phyloP scores from a whole-genome alignment of 768 basidiomycete genomes.

The Lactarius hengduanensis region DNA sequence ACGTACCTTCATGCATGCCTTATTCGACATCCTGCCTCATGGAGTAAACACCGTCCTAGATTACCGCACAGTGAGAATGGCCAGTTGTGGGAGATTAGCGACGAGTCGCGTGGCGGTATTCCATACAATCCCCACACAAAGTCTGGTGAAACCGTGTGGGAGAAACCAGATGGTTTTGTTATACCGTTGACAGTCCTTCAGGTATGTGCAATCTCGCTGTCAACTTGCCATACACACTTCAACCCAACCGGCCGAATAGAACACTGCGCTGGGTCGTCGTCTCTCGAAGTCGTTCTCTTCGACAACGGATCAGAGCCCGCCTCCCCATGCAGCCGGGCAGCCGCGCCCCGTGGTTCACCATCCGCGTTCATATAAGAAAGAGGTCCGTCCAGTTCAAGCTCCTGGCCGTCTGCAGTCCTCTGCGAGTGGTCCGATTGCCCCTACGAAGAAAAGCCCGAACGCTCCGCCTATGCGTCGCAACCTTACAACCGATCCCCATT shows the following conservation, averaged over 20 bases:
- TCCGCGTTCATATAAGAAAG: constrained; percentile 20
- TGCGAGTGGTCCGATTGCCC: constrained; percentile 1
- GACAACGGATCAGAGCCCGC: constrained; percentile 30
- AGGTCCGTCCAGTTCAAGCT: constrained; percentile 7
- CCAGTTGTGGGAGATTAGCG: constrained; percentile 95
- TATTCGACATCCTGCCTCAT: constrained; percentile 16
- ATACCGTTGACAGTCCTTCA: constrained; percentile 85
- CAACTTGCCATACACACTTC: constrained; percentile 15
- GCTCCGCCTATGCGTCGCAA: constrained; percentile 20
- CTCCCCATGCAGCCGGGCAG: constrained; percentile 3
- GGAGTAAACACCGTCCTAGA: constrained; percentile 39
- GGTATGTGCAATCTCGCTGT: constrained; percentile 40
- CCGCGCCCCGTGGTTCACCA: constrained; percentile 6
- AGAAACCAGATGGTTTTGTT: constrained; percentile 83
- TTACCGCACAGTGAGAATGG: constrained; percentile 81
- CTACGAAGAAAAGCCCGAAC: constrained; percentile 12
- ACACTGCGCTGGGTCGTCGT: constrained; percentile 69
- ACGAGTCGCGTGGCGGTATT: constrained; percentile 78
- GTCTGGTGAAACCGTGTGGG: constrained; percentile 31
- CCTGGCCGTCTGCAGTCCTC: constrained; percentile 20
- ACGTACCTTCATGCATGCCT: constrained; percentile 35
- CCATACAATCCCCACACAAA: constrained; percentile 90
- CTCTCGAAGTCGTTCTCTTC: constrained; percentile 44
- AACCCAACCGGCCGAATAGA: constrained; percentile 40
- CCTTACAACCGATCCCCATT: constrained; percentile 13